Percentiles rank a stretch among this genome's conserved stretches.
Conservation (phyloP, 306 rosid genomes). For the Vigna angularis region DNA sequence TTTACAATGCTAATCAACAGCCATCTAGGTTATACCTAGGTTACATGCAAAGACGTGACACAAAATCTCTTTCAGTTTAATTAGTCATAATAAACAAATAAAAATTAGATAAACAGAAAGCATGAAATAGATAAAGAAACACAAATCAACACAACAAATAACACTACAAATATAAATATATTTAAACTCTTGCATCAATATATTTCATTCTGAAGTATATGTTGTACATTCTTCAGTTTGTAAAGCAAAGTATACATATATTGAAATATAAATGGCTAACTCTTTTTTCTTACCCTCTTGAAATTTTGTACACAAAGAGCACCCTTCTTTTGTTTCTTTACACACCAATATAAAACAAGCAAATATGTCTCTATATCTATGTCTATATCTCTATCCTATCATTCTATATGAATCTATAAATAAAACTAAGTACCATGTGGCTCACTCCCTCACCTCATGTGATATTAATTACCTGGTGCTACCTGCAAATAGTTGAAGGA, state of each 20-base stretch:
- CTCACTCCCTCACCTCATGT: conserved; percentile 35
- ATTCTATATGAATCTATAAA: conserved; percentile 6
- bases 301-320: conserved; percentile 43
- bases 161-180: neutral
- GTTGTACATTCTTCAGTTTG: neutral
- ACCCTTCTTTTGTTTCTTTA: conserved; percentile 41
- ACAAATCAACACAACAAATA: conserved; percentile 3
- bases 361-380: conserved; percentile 30
- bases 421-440: conserved; percentile 31
- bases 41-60: conserved; percentile 19
- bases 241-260: conserved; percentile 20
- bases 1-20: conserved; percentile 4
- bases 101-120: neutral
- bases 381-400: neutral
- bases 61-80: conserved; percentile 4
- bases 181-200: conserved; percentile 30
- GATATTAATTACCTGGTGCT: conserved; percentile 27
- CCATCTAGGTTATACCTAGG: conserved; percentile 36
- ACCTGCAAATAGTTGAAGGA: conserved; percentile 32
- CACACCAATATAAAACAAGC: conserved; percentile 33
- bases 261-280: neutral
- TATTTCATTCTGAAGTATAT: conserved; percentile 22
- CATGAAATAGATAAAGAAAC: neutral
- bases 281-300: neutral
- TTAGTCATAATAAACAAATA: neutral